Evolutionary conservation across 2,329 filamentous ascomycete genomes (phyloP).

Genomic region (Raffaelea ambrosiae): DNA sequence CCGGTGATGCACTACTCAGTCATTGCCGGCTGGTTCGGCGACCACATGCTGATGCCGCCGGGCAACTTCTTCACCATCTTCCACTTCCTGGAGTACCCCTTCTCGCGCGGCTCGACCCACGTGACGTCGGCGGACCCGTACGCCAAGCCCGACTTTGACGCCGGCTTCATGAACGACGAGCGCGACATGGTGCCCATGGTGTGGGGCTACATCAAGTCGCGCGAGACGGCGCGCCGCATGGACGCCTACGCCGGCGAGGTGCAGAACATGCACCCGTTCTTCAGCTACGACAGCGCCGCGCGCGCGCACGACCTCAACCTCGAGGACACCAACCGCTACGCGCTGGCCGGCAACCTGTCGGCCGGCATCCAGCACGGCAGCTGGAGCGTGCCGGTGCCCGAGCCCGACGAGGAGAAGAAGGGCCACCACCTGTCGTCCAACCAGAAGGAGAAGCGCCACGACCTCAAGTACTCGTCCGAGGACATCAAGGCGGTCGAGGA

Average conservation of each 20-base stretch:
- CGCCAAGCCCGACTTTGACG: constrained; percentile 67
- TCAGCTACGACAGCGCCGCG: constrained; percentile 60
- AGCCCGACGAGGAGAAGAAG: constrained; percentile 40
- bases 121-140: constrained; percentile 66
- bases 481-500: constrained; percentile 62
- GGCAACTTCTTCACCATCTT: constrained; percentile 82
- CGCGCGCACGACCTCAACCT: constrained; percentile 66
- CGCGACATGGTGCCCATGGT: constrained; percentile 79
- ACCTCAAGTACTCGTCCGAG: constrained; percentile 55
- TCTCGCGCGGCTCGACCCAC: constrained; percentile 64
- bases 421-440: constrained; percentile 53
- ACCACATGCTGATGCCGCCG: constrained; percentile 56
- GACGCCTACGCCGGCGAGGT: constrained; percentile 70
- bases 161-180: constrained; percentile 79
- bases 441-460: constrained; percentile 48
- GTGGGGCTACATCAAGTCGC: constrained; percentile 76
- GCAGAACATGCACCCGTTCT: constrained; percentile 60
- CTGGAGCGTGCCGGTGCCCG: constrained; percentile 54
- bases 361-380: constrained; percentile 66
- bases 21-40: constrained; percentile 58
- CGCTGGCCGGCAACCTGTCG: constrained; percentile 61
- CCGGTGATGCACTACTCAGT: constrained; percentile 80
- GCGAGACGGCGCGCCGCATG: constrained; percentile 72
- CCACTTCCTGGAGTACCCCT: constrained; percentile 71
- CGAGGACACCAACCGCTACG: constrained; percentile 66